Evolutionary conservation across 2,329 filamentous ascomycete genomes (phyloP).

Genomic region (Acephala macrosclerotiorum): DNA sequence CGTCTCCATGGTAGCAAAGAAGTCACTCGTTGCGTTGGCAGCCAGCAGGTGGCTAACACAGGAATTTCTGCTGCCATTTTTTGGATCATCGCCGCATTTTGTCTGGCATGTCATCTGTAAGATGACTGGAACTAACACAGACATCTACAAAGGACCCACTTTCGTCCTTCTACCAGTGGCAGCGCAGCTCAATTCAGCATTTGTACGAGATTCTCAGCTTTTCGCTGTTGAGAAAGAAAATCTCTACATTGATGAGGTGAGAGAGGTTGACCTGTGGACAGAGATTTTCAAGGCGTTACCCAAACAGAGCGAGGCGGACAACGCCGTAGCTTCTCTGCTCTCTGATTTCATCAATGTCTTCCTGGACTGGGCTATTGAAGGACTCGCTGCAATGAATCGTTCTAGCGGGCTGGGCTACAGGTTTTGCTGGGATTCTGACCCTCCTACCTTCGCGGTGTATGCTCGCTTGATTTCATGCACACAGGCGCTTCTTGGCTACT

Average conservation of each 20-base stretch:
- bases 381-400: neutral
- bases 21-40: conserved; percentile 46
- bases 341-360: neutral
- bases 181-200: conserved; percentile 52
- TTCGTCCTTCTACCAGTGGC: conserved; percentile 39
- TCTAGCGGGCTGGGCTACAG: neutral
- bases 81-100: conserved; percentile 17
- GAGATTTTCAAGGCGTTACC: conserved; percentile 45
- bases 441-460: neutral
- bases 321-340: neutral
- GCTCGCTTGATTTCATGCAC: neutral
- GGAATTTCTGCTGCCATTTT: conserved; percentile 21
- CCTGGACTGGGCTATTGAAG: neutral
- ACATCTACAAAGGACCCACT: neutral
- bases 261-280: conserved; percentile 75
- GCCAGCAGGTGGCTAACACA: conserved; percentile 26
- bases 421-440: neutral
- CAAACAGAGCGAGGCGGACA: neutral
- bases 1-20: conserved; percentile 52
- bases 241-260: conserved; percentile 84
- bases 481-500: neutral
- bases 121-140: conserved; percentile 29
- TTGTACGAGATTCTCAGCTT: conserved; percentile 69
- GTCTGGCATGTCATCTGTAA: conserved; percentile 28
- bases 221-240: conserved; percentile 95